These are phyloP conservation scores for Marchantia polymorpha DNA, from an alignment of 225 moss, liverwort and hornwort genomes.

Conservation along the genomic window DNA sequence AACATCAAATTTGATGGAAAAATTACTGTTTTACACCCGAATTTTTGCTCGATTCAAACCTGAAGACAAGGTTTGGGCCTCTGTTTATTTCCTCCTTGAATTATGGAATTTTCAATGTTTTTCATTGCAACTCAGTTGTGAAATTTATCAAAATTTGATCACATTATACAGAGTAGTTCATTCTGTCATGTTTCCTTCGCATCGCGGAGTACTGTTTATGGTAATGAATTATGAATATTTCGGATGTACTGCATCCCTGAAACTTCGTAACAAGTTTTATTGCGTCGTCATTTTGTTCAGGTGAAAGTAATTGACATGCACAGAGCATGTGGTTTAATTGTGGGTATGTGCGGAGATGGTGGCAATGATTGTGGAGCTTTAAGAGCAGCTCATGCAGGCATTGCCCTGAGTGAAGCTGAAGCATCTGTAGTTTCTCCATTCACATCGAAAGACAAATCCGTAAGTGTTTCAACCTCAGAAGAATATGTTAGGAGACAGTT, in stretches of 20 bases:
- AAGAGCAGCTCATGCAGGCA: slow-evolving; percentile 72
- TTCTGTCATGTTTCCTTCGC: too few species aligned
- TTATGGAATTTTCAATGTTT: not conserved
- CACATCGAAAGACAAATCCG: slow-evolving; percentile 80
- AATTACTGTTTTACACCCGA: slow-evolving; percentile 61
- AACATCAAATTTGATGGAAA: slow-evolving; percentile 64
- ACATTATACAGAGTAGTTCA: too few species aligned
- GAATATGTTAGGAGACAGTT: too few species aligned
- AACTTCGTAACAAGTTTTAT: not conserved
- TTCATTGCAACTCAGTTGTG: too few species aligned
- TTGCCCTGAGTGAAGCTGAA: slow-evolving; percentile 86
- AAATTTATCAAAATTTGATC: too few species aligned
- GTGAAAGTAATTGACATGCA: slow-evolving; percentile 79
- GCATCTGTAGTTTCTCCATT: slow-evolving; percentile 93
- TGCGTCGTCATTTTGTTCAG: slow-evolving; percentile 32
- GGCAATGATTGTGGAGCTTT: slow-evolving; percentile 94
- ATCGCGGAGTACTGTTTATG: too few species aligned
- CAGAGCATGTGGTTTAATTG: slow-evolving; percentile 65
- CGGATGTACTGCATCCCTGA: too few species aligned
- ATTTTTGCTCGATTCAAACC: slow-evolving; percentile 86
- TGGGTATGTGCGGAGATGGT: slow-evolving; percentile 95
- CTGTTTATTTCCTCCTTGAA: not conserved
- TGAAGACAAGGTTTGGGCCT: slow-evolving; percentile 60
- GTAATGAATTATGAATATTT: too few species aligned
- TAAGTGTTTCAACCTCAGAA: slow-evolving; percentile 12